phyloP scores from a whole-genome alignment of 768 basidiomycete species.

The Tulasnella sp. region DNA sequence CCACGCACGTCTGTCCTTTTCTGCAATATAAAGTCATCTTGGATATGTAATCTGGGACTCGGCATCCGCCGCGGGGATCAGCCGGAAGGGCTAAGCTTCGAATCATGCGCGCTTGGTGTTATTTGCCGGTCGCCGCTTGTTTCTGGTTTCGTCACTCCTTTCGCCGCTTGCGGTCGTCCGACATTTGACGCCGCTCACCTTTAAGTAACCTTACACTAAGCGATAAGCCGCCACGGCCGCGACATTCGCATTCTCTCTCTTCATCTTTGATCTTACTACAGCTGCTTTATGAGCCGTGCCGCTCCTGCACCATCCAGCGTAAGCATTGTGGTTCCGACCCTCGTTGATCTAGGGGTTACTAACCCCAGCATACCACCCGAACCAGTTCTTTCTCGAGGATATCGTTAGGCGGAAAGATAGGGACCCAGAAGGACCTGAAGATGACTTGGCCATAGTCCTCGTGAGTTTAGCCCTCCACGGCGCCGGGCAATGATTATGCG shows the following conservation, averaged over 20 bases:
- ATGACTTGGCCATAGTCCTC: conserved; percentile 64
- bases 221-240: conserved; percentile 1
- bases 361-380: not conserved
- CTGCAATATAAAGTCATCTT: not conserved
- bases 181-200: conserved; percentile 8
- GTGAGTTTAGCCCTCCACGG: conserved; percentile 47
- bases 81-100: not conserved
- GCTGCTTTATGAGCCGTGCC: conserved; percentile 15
- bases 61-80: not conserved
- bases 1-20: conserved; percentile 14
- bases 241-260: not conserved
- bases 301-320: conserved; percentile 10
- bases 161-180: not conserved
- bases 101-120: not conserved
- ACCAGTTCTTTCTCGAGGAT: conserved; percentile 69
- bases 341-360: conserved; percentile 5
- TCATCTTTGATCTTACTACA: not conserved
- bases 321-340: not conserved
- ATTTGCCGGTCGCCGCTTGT: not conserved
- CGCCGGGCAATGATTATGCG: not conserved
- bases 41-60: not conserved
- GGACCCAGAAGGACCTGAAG: conserved; percentile 44
- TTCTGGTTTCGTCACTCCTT: conserved; percentile 7
- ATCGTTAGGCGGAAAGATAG: conserved; percentile 51
- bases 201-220: not conserved